Evolutionary conservation across 257 asterid genomes (phyloP).

Genomic region (Rauvolfia tetraphylla): DNA sequence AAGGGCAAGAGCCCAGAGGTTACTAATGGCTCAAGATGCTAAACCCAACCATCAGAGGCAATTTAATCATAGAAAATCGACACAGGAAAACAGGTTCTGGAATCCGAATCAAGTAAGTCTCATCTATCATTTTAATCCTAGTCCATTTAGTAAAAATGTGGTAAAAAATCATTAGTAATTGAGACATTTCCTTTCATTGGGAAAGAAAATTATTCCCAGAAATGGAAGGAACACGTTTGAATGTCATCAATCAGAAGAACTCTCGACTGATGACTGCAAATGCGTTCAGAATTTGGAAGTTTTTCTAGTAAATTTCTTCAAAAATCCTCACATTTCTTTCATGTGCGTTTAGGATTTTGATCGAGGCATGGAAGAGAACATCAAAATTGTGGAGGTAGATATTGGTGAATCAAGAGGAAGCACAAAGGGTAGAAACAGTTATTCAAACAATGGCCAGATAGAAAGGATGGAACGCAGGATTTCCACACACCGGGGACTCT

Average conservation of each 20-base stretch:
- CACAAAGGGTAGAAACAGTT: slow-evolving; percentile 57
- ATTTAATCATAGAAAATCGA: slow-evolving; percentile 59
- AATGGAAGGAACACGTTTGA: no score
- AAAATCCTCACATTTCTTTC: neutral
- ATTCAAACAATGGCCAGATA: slow-evolving; percentile 48
- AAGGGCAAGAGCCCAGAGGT: slow-evolving; percentile 74
- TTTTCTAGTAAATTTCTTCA: neutral
- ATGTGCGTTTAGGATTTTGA: slow-evolving; percentile 47
- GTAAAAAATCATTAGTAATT: no score
- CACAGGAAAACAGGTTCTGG: slow-evolving; percentile 43
- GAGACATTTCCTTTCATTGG: neutral
- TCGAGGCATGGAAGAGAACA: slow-evolving; percentile 59
- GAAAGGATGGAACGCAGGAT: slow-evolving; percentile 40
- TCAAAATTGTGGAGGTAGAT: slow-evolving; percentile 95
- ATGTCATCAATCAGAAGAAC: neutral
- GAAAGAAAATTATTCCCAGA: neutral
- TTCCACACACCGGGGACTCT: slow-evolving; percentile 28
- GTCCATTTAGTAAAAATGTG: neutral
- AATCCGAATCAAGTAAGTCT: slow-evolving; percentile 50
- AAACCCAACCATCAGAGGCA: slow-evolving; percentile 40
- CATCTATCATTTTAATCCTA: neutral
- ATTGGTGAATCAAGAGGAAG: slow-evolving; percentile 56
- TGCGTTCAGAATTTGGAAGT: neutral
- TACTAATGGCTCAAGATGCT: slow-evolving; percentile 52
- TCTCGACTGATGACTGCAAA: no score